Base-by-base conservation (phyloP, 176 grass and related monocot genomes). In the Chloris gayana region DNA sequence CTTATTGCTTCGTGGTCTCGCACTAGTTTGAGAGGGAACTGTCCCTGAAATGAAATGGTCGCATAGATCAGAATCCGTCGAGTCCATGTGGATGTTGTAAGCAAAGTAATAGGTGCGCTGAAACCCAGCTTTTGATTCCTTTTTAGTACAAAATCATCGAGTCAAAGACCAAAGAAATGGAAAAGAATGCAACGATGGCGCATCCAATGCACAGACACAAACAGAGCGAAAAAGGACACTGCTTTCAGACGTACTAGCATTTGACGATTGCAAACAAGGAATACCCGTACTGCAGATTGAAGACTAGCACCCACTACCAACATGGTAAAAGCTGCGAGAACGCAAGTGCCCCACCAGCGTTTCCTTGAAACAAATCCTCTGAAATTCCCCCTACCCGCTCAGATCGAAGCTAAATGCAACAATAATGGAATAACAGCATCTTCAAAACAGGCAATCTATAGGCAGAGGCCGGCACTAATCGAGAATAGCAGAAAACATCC, bases 71-170 rank as follows among this genome's bases (percentile, higher is more conserved):
- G 13, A 15, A 47, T 81, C n/a, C 33, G 46, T 72, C 30, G 64
- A 88, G 50, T 81, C 21, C 5, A 51, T 54, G 34, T 21, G 88
- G 21, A 37, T 79, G 68, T 68, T 44, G 82, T 30, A 19, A 56
- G 21, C 32, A 37, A 35, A 61, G 26, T n/a, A 87, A 87, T 82
- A 85, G 80, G 49, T 38, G 67, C 41, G 26, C 24, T 38, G 65
- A 85, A 66, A 86, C 78, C 29, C 71, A 54, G 51, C 71, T 90
- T 81, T 87, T 79, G 84, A 70, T 89, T 69, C 70, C 2, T 10
- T 44, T 76, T 33, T 79, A 14, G 25, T 76, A n/a, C 44, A 2
- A 9, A 9, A 26, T 22, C 56, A 69, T 56, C 76, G 29, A 74
- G 76, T 85, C 76, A 85, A 84, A 70, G 81, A 57, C 64, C 81